phyloP scores from a whole-genome alignment of 305 asterid genomes.

The Fraxinus platypoda region DNA sequence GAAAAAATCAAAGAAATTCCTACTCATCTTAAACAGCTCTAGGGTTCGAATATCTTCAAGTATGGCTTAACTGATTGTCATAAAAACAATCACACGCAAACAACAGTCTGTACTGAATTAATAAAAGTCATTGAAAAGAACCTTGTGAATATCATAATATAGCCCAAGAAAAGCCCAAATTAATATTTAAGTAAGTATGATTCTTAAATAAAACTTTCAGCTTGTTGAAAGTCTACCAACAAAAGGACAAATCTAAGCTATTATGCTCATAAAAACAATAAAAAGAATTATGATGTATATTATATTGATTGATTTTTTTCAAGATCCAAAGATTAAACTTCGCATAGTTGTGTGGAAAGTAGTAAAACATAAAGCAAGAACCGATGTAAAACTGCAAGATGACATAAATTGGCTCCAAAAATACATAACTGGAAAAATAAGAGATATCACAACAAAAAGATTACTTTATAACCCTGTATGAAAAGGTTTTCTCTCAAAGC shows the following conservation, averaged over 20 bases:
- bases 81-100: not conserved
- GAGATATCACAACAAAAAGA: not conserved
- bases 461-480: not conserved
- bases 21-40: not conserved
- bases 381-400: not conserved
- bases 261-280: not conserved
- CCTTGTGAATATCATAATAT: not conserved
- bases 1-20: not conserved
- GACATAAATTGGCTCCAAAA: not conserved
- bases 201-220: not conserved
- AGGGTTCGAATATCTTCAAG: constrained; percentile 5
- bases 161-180: not conserved
- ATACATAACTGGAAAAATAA: not conserved
- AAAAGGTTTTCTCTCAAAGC: not conserved
- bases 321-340: not conserved
- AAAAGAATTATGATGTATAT: not conserved
- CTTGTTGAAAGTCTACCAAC: not conserved
- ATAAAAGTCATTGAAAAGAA: not conserved
- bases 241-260: not conserved
- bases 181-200: not conserved
- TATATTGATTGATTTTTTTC: not conserved
- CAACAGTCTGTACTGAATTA: not conserved
- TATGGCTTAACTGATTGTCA: not conserved
- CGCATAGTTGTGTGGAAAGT: not conserved
- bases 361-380: not conserved